Percentiles rank a stretch among this genome's conserved stretches.
Conservation (phyloP, 148 eudicot genomes). For the Drosera capensis region DNA sequence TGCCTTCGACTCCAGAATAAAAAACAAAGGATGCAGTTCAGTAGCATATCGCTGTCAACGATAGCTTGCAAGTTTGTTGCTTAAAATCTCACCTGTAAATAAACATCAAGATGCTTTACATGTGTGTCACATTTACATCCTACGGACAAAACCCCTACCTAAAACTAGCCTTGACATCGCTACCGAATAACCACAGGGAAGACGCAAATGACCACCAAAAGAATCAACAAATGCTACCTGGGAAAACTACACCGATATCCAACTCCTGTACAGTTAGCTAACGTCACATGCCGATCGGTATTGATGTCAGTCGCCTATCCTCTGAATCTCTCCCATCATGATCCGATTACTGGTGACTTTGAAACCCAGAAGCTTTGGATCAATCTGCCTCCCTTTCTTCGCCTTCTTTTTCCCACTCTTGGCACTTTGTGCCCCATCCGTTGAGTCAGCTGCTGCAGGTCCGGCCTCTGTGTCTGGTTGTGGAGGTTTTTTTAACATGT, state of each 20-base stretch:
- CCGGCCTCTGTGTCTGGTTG: slow-evolving; percentile 25
- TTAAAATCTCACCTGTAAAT: too few species aligned
- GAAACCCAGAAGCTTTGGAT: slow-evolving; percentile 70
- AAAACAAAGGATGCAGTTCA: too few species aligned
- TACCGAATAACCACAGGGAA: neutral
- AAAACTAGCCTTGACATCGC: too few species aligned
- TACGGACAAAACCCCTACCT: too few species aligned
- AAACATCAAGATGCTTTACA: too few species aligned
- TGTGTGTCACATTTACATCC: too few species aligned
- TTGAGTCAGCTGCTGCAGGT: slow-evolving; percentile 21
- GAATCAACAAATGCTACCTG: neutral
- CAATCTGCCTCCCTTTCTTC: slow-evolving; percentile 74
- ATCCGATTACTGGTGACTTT: slow-evolving; percentile 84
- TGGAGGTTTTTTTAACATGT: slow-evolving; percentile 71
- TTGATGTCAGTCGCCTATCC: slow-evolving; percentile 51
- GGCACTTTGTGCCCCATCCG: slow-evolving; percentile 37
- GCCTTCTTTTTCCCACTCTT: slow-evolving; percentile 64
- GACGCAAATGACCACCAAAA: neutral
- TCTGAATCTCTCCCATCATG: slow-evolving; percentile 90
- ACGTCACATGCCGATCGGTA: neutral
- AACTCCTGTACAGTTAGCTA: slow-evolving; percentile 20
- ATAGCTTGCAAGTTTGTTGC: too few species aligned
- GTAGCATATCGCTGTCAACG: too few species aligned
- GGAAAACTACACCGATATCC: neutral
- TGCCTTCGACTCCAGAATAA: too few species aligned